Conservation (phyloP, 78 protist species). For the Dictyostelium capitatum region DNA sequence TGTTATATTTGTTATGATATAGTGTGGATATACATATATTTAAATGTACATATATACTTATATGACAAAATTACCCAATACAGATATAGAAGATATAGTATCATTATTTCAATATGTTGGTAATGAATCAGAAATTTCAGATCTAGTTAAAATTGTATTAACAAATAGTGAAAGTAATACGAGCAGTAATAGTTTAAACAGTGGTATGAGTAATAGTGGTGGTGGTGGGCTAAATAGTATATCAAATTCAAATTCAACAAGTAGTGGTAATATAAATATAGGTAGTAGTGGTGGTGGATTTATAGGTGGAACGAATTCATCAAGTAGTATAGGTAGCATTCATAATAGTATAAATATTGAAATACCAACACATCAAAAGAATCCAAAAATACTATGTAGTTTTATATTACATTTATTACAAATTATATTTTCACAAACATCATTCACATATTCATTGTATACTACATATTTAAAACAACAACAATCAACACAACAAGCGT, state of each 20-base stretch:
- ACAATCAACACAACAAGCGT: background rate
- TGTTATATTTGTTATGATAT: no score
- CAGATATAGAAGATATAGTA: slow-evolving; percentile 41
- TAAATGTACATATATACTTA: background rate
- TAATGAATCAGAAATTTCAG: slow-evolving; percentile 33
- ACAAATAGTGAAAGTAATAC: background rate
- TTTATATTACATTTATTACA: slow-evolving; percentile 52
- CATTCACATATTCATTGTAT: slow-evolving; percentile 57
- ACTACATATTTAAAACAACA: slow-evolving; percentile 62
- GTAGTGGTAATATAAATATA: background rate
- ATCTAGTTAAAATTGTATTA: slow-evolving; percentile 17
- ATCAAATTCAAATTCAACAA: no score
- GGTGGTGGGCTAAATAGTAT: background rate
- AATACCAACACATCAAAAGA: background rate
- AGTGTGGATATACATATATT: background rate
- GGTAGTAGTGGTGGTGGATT: background rate
- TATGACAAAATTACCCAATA: no score
- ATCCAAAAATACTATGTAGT: slow-evolving; percentile 34
- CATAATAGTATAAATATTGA: background rate
- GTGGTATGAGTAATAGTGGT: background rate
- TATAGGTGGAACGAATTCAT: background rate
- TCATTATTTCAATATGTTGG: slow-evolving; percentile 60
- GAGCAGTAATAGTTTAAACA: background rate
- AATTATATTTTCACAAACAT: slow-evolving; percentile 51
- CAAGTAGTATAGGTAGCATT: background rate